Percentiles rank a stretch among this genome's conserved stretches.
Conservation (phyloP, 352 stramenopile genomes). For the Phytophthora kernoviae region DNA sequence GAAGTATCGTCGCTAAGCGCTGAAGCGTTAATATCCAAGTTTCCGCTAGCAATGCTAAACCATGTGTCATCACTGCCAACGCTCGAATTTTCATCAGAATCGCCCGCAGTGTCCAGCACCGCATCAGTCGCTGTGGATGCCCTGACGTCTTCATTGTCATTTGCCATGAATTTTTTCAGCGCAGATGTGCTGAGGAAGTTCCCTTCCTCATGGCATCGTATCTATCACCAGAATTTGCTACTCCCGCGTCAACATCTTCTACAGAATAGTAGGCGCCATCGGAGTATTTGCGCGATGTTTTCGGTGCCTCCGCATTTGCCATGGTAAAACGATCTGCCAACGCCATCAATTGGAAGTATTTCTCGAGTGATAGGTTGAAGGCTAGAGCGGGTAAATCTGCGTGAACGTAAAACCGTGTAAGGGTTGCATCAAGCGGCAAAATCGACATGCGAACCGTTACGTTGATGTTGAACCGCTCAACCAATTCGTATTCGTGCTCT, state of each 20-base stretch:
- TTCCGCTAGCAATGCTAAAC: conserved; percentile 87
- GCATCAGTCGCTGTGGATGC: conserved; percentile 16
- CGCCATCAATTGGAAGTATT: conserved; percentile 75
- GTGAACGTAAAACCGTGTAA: conserved; percentile 85
- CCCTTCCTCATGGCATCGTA: conserved; percentile 32
- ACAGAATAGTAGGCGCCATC: conserved; percentile 20
- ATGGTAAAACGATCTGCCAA: conserved; percentile 68
- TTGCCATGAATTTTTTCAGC: conserved; percentile 56
- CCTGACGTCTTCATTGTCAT: conserved; percentile 35
- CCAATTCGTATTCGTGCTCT: conserved; percentile 74
- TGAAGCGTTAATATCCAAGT: conserved; percentile 43
- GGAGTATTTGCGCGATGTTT: conserved; percentile 26
- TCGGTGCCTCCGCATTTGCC: conserved; percentile 31
- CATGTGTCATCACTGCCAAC: conserved; percentile 88
- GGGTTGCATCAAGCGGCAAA: conserved; percentile 80
- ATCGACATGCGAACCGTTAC: conserved; percentile 85
- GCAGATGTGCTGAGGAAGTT: conserved; percentile 59
- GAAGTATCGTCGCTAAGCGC: conserved; percentile 16
- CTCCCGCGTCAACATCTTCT: conserved; percentile 7
- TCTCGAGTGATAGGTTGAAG: conserved; percentile 86
- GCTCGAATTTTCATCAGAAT: conserved; percentile 70
- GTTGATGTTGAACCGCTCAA: conserved; percentile 90
- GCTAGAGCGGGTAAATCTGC: conserved; percentile 82
- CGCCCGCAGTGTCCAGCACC: conserved; percentile 29
- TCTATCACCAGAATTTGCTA: conserved; percentile 17